Percentiles rank a stretch among this genome's conserved stretches.
phyloP scores from a whole-genome alignment of 208 protist genomes.

The Leishmania gerbilli region DNA sequence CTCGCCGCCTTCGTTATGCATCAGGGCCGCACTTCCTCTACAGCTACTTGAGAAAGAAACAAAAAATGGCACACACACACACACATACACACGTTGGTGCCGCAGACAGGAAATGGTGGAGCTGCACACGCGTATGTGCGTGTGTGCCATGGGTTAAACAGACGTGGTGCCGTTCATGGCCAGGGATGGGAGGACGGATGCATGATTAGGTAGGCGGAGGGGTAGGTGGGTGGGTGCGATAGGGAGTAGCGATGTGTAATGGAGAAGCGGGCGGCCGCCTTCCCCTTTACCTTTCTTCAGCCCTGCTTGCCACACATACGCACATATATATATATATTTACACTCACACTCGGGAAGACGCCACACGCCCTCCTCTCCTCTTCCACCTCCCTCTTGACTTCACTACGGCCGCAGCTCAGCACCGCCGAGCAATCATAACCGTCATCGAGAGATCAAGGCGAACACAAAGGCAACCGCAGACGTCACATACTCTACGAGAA shows the following conservation, averaged over 20 bases:
- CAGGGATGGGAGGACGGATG: neutral
- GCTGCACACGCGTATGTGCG: neutral
- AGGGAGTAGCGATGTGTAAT: neutral
- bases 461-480: neutral
- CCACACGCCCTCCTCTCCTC: neutral
- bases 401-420: neutral
- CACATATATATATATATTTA: neutral
- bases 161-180: neutral
- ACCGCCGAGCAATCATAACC: neutral
- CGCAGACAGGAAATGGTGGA: neutral
- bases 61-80: neutral
- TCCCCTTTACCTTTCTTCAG: neutral
- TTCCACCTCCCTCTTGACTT: neutral
- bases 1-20: neutral
- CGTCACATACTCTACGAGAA: constrained; percentile 63
- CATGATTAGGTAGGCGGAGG: neutral
- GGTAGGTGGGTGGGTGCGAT: neutral
- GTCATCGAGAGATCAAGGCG: neutral
- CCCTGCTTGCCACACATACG: neutral
- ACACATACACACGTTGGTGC: neutral
- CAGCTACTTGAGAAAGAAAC: neutral
- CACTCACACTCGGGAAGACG: neutral
- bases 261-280: neutral
- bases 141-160: neutral
- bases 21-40: neutral